Conservation (phyloP, 768 basidiomycete genomes). For the Psilocybe subaeruginosa region DNA sequence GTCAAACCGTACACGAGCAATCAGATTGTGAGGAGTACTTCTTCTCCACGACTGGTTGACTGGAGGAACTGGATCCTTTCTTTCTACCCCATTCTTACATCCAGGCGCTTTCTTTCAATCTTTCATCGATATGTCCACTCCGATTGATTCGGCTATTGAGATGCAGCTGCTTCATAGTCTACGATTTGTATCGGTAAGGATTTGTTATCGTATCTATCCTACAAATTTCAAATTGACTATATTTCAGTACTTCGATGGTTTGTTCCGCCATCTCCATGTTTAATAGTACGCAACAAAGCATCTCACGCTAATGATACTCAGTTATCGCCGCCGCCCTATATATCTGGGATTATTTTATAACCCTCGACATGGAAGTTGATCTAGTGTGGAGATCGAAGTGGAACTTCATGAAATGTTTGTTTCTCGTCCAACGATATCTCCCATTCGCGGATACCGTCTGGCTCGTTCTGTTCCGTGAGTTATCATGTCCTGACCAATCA, state of each 20-base stretch:
- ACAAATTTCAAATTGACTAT: background rate
- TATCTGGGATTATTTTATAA: constrained; percentile 16
- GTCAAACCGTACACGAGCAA: no score
- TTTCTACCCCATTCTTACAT: background rate
- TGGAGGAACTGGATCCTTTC: background rate
- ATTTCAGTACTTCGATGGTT: background rate
- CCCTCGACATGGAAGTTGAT: constrained; percentile 15
- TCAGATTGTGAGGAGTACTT: no score
- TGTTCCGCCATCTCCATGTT: background rate
- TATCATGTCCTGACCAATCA: background rate
- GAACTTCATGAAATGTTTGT: constrained; percentile 12
- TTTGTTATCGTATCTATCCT: background rate
- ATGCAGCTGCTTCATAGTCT: background rate
- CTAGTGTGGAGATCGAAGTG: constrained; percentile 15
- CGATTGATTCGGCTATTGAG: background rate
- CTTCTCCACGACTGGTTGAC: no score
- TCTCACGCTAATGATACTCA: background rate
- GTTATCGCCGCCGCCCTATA: constrained; percentile 10
- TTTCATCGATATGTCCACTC: background rate
- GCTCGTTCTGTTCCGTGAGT: constrained; percentile 13
- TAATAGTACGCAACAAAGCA: background rate
- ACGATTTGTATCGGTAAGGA: background rate
- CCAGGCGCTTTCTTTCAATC: background rate
- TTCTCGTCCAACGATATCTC: constrained; percentile 16
- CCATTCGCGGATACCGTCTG: constrained; percentile 15